Evolutionary conservation across 108 stramenopile species (phyloP).

Genomic region (Asterionellopsis glacialis): DNA sequence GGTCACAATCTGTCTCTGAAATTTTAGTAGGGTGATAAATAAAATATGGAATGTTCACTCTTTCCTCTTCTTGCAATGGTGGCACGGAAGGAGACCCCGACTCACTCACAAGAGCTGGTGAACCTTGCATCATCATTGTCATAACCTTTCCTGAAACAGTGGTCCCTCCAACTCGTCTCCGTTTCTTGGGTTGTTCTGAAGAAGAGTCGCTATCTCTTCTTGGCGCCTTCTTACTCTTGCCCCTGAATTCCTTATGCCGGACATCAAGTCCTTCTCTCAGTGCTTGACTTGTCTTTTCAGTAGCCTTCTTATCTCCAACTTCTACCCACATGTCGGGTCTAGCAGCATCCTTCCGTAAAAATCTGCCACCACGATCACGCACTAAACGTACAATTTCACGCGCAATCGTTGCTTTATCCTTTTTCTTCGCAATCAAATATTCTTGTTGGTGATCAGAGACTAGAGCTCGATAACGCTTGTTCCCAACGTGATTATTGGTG

Average conservation of each 20-base stretch:
- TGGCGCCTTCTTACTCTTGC: too few relatives aligned
- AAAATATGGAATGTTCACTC: background rate
- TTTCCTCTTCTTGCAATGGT: background rate
- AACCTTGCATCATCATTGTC: background rate
- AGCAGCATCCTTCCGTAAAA: slow-evolving; percentile 46
- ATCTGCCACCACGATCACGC: slow-evolving; percentile 60
- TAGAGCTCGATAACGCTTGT: slow-evolving; percentile 51
- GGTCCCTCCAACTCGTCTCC: too few relatives aligned
- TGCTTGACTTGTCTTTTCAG: slow-evolving; percentile 37
- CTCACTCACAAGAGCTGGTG: slow-evolving; percentile 1
- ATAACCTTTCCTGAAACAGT: too few relatives aligned
- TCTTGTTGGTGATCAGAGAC: slow-evolving; percentile 43
- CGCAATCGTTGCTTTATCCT: slow-evolving; percentile 66
- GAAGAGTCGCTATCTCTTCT: too few relatives aligned
- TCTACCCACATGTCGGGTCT: slow-evolving; percentile 43
- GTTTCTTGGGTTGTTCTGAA: too few relatives aligned
- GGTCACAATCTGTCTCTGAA: background rate
- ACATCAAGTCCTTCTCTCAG: slow-evolving; percentile 40
- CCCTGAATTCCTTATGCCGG: slow-evolving; percentile 19
- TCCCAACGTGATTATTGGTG: slow-evolving; percentile 72
- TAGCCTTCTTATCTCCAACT: slow-evolving; percentile 33
- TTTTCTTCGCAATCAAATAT: slow-evolving; percentile 72
- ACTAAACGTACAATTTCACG: slow-evolving; percentile 47
- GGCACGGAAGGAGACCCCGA: background rate
- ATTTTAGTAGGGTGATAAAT: background rate